Evolutionary conservation across 108 stramenopile species (phyloP).

Genomic region (Fragilariopsis cylindrus): DNA sequence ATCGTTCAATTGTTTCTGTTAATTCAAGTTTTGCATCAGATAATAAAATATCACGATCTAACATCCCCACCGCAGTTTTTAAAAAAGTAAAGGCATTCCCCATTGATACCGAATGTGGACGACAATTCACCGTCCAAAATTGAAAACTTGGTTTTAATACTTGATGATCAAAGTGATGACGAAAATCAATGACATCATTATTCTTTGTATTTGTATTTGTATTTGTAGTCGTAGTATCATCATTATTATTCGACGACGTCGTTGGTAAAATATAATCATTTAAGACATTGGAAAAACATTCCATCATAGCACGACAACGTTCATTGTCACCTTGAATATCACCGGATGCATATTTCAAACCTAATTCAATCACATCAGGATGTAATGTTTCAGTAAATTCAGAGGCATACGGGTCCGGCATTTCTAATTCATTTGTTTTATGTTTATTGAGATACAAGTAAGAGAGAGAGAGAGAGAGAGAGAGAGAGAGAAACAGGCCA

Average conservation of each 20-base stretch:
- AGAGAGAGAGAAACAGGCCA: not conserved
- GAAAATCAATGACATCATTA: conserved; percentile 49
- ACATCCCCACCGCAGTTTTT: conserved; percentile 78
- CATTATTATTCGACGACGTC: not conserved
- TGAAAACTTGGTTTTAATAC: conserved; percentile 89
- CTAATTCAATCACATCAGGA: conserved; percentile 83
- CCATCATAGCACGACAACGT: conserved; percentile 90
- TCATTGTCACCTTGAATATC: conserved; percentile 86
- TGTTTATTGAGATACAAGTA: not conserved
- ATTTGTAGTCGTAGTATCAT: not conserved
- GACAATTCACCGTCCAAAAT: conserved; percentile 86
- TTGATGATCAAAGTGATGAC: conserved; percentile 81
- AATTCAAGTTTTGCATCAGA: conserved; percentile 76
- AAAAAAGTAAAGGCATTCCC: conserved; percentile 95
- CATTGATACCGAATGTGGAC: conserved; percentile 95
- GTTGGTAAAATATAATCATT: conserved; percentile 60
- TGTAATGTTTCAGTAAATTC: conserved; percentile 59
- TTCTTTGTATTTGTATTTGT: not conserved
- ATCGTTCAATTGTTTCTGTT: conserved; percentile 82
- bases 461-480: not conserved
- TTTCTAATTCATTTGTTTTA: conserved; percentile 7
- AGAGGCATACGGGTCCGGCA: conserved; percentile 34
- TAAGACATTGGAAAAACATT: conserved; percentile 71
- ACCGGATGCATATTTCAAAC: conserved; percentile 80
- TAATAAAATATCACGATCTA: conserved; percentile 83